Conservation (phyloP, 208 protist genomes). For the Acanthamoeba rhysodes region DNA sequence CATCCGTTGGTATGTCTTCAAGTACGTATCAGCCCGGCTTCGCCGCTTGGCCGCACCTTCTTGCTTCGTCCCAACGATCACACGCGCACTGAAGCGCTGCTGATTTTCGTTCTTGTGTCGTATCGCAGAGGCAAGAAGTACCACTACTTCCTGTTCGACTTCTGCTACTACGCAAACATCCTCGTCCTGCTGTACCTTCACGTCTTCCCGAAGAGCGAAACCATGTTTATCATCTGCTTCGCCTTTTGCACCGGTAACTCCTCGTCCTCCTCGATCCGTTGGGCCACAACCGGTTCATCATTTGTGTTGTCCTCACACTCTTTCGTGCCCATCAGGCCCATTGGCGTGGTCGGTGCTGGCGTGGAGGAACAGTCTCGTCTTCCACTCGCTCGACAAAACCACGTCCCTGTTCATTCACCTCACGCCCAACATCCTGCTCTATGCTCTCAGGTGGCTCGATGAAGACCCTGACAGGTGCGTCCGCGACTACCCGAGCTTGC, state of each 20-base stretch:
- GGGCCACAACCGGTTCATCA: background rate
- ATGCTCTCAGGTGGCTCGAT: conserved; percentile 79
- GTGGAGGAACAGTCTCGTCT: conserved; percentile 87
- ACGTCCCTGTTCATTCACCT: conserved; percentile 88
- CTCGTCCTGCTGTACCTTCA: conserved; percentile 71
- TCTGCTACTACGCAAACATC: conserved; percentile 82
- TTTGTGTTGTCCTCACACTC: background rate
- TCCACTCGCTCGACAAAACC: conserved; percentile 88
- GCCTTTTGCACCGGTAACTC: conserved; percentile 13
- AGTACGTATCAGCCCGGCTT: background rate
- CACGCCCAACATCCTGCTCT: conserved; percentile 80
- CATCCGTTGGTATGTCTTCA: conserved; percentile 56
- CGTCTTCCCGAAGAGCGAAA: conserved; percentile 41
- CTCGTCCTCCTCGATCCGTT: background rate
- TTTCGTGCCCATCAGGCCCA: conserved; percentile 75
- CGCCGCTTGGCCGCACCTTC: background rate
- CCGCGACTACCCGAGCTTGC: too few relatives aligned
- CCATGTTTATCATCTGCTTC: conserved; percentile 42
- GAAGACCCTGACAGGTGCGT: background rate
- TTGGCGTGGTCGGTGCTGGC: conserved; percentile 82
- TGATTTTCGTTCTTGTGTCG: background rate
- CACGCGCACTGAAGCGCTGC: too few relatives aligned
- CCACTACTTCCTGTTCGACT: conserved; percentile 86
- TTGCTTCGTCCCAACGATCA: too few relatives aligned
- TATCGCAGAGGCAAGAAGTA: conserved; percentile 72